Base-by-base conservation (phyloP, 371 early-diverging fungal genomes). In the Mucor velutinosus region DNA sequence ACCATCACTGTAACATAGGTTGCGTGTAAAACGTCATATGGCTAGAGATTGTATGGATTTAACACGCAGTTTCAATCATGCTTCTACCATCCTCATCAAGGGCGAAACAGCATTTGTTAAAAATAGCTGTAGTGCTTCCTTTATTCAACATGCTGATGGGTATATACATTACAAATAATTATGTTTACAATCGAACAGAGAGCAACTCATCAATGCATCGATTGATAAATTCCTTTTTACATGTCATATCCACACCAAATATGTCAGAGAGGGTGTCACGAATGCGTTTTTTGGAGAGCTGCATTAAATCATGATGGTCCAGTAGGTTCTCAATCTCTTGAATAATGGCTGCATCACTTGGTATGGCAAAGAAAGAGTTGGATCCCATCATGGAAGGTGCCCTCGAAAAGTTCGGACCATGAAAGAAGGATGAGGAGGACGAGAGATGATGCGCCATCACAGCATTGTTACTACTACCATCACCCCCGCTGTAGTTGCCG, bases 261-360 rank as follows among this genome's bases (percentile, higher is more conserved):
- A 86, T 75, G 27, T 77, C 66, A 14, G 88, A 79, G 37, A 97
- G 73, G 63, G 89, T 86, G 64, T 94, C 92, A 7, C 96, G 81
- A 15, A 97, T 95, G 79, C 89, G 90, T 70, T 93, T 93, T 79
- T 93, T 93, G 61, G 94, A 92, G 32, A 93, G 79, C 14, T 84
- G 76, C 88, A 90, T 92, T 56, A 94, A 72, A 69, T 94, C 89
- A 45, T 92, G 85, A 6, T 86, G 85, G 21, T 86, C 63, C 15
- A 97, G 74, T 23, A 96, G 90, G 32, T 82, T 80, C 39, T 86
- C 83, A 71, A 96, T 91, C 72, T 90, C 90, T 51, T 74, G 76
- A n/a, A 90, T 75, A 57, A 97, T 83, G 56, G 90, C 88, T 15
- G 86, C 86, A 67, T 95, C 95, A 35, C 58, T 70, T 19, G 73